Percentiles rank a stretch among this genome's conserved stretches.
Evolutionary conservation across 805 yeast genomes (phyloP).

Genomic region (Starmerella stellata): DNA sequence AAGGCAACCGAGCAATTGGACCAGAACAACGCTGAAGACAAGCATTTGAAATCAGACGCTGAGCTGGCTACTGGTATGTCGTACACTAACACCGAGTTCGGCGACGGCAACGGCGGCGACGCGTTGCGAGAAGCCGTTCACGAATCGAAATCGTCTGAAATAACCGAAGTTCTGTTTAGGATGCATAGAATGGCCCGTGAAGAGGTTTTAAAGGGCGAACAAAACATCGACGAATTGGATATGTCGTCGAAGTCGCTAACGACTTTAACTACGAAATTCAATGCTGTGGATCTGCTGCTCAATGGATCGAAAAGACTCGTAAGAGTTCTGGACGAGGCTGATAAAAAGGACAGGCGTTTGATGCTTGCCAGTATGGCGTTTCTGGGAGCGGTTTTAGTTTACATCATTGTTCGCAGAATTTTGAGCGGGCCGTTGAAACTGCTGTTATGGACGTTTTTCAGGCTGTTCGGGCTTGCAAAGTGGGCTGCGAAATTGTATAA

Average conservation of each 20-base stretch:
- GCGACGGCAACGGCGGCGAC: not conserved
- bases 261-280: constrained; percentile 23
- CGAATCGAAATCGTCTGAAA: constrained; percentile 17
- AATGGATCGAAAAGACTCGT: constrained; percentile 24
- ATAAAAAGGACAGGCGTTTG: constrained; percentile 23
- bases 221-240: constrained; percentile 26
- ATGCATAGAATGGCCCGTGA: constrained; percentile 25
- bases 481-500: constrained; percentile 1
- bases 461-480: constrained; percentile 12
- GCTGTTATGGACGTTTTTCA: constrained; percentile 18
- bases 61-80: not conserved
- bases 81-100: not conserved
- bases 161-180: constrained; percentile 20
- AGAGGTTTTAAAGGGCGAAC: constrained; percentile 24
- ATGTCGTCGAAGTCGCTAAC: constrained; percentile 21
- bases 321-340: constrained; percentile 26
- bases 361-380: constrained; percentile 26
- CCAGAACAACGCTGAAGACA: not conserved
- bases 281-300: constrained; percentile 24
- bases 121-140: constrained; percentile 1
- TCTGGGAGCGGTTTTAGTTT: constrained; percentile 22
- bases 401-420: constrained; percentile 26
- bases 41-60: too few species aligned
- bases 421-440: constrained; percentile 23
- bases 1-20: not conserved